Evolutionary conservation across 441 rosid genomes (phyloP), one percentile per base, ranked within the genome.

Genomic region (Pelargonium citronellum): DNA sequence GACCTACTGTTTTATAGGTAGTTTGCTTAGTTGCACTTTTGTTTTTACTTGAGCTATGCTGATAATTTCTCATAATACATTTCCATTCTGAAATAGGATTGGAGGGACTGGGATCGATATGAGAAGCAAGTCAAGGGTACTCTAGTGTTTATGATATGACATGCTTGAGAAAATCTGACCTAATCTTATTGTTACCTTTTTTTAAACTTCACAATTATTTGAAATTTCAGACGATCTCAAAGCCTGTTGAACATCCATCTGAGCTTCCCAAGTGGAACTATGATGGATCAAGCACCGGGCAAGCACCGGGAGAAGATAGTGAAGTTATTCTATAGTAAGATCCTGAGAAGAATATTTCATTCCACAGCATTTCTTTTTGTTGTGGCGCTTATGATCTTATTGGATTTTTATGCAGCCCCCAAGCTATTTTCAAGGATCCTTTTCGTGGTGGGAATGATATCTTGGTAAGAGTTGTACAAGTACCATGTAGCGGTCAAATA

Each of bases 211-310:
- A 71, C 69, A 20, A 76, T 20, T 74, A 43, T 37, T 62, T 69
- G 41, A 10, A 34, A 44, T 61, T 73, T 37, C 77, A 91, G 97
- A 91, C 99, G 22, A 77, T 91, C 66, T 68, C 90, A 69, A 88
- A 87, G 85, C 96, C 96, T 9, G 90, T 91, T 69, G 79, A 85
- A 67, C 94, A 91, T 79, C 97, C 96, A 16, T 91, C 97, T 37
- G 97, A 94, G 82, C 97, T 94, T 73, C 97, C 97, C 58, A 94
- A 87, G 80, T 90, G 97, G 99, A 94, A 91, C 83, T 94, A 87
- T 66, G 99, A 91, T 74, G 99, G 99, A 75, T 94, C 99, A 22
- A 94, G 99, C 75, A 94, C 98, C 0, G 98, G 97, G 73, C 97
- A 91, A 74, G 99, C 99, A 34, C 96, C 99, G 3, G 99, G 99